Percentiles rank a stretch among this genome's conserved stretches.
Conservation (phyloP, 495 filamentous ascomycete species). For the Collariella sp. region DNA sequence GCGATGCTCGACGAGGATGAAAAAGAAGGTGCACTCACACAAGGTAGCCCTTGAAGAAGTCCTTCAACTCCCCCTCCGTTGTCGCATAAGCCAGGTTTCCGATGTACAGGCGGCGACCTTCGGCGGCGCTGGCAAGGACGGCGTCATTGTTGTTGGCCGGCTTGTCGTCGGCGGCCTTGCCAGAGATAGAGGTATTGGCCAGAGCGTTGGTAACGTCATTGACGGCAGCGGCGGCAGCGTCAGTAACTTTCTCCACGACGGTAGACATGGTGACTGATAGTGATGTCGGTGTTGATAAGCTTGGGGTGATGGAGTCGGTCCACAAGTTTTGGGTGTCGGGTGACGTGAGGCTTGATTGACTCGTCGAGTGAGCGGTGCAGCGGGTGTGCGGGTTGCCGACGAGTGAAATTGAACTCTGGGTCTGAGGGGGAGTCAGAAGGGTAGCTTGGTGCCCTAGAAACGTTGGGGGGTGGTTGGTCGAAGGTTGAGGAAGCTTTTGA, state of each 20-base stretch:
- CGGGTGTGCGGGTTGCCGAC: slow-evolving; percentile 20
- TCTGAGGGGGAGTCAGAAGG: slow-evolving; percentile 61
- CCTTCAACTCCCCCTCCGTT: slow-evolving; percentile 98
- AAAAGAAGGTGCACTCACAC: slow-evolving; percentile 62
- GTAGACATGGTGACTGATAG: slow-evolving; percentile 47
- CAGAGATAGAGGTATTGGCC: slow-evolving; percentile 60
- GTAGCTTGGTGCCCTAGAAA: slow-evolving; percentile 89
- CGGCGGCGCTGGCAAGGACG: slow-evolving; percentile 90
- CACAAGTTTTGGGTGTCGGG: slow-evolving; percentile 17
- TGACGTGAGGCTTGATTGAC: slow-evolving; percentile 29
- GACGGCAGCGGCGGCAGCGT: slow-evolving; percentile 57
- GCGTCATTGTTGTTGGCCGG: slow-evolving; percentile 64
- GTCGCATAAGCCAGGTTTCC: slow-evolving; percentile 99
- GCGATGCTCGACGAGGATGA: background rate
- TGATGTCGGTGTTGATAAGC: slow-evolving; percentile 24
- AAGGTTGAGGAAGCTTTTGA: slow-evolving; percentile 34
- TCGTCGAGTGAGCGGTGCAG: slow-evolving; percentile 13
- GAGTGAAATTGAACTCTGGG: slow-evolving; percentile 46
- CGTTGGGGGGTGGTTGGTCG: slow-evolving; percentile 32
- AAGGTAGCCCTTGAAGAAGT: slow-evolving; percentile 96
- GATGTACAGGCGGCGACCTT: slow-evolving; percentile 98
- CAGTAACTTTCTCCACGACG: slow-evolving; percentile 52
- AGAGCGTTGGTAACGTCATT: slow-evolving; percentile 80
- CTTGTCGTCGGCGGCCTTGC: slow-evolving; percentile 44
- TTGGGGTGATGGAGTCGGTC: slow-evolving; percentile 29